These are phyloP conservation scores for Russula sp. DNA, from an alignment of 768 basidiomycete species.

Conservation along the genomic window DNA sequence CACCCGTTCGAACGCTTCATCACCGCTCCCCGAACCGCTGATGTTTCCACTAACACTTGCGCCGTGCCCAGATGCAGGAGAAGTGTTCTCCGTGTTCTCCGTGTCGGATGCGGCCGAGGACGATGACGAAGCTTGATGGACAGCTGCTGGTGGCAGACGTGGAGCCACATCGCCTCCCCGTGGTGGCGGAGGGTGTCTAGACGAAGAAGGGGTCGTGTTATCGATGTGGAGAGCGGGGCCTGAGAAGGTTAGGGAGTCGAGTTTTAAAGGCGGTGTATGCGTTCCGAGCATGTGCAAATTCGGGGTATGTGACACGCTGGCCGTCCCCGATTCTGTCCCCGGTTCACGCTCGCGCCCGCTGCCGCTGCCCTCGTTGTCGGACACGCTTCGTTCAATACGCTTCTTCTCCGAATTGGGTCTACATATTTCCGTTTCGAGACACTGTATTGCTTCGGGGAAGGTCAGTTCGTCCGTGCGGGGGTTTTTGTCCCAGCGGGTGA, in stretches of 20 bases:
- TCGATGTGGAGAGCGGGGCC: constrained; percentile 46
- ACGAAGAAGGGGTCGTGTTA: constrained; percentile 24
- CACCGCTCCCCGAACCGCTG: constrained; percentile 23
- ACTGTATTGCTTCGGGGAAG: constrained; percentile 74
- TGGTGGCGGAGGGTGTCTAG: background rate
- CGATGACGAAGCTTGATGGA: constrained; percentile 37
- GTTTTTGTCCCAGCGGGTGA: constrained; percentile 62
- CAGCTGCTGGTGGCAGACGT: background rate
- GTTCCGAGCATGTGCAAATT: constrained; percentile 41
- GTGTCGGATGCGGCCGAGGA: constrained; percentile 47
- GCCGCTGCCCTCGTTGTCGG: constrained; percentile 38
- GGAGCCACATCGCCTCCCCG: background rate
- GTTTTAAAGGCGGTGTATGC: constrained; percentile 36
- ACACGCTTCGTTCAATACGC: constrained; percentile 46
- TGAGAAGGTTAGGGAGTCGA: constrained; percentile 61
- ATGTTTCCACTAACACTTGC: background rate
- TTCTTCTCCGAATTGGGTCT: constrained; percentile 71
- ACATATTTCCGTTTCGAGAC: constrained; percentile 80
- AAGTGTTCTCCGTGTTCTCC: constrained; percentile 36
- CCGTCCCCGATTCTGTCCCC: constrained; percentile 31
- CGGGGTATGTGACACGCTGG: constrained; percentile 56
- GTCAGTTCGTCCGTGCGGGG: constrained; percentile 69
- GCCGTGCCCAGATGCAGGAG: no score
- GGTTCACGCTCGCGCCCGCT: constrained; percentile 14
- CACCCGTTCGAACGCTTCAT: constrained; percentile 67